Base-by-base conservation (phyloP, 1,284 basidiomycete genomes). In the Neonothopanus nambi region DNA sequence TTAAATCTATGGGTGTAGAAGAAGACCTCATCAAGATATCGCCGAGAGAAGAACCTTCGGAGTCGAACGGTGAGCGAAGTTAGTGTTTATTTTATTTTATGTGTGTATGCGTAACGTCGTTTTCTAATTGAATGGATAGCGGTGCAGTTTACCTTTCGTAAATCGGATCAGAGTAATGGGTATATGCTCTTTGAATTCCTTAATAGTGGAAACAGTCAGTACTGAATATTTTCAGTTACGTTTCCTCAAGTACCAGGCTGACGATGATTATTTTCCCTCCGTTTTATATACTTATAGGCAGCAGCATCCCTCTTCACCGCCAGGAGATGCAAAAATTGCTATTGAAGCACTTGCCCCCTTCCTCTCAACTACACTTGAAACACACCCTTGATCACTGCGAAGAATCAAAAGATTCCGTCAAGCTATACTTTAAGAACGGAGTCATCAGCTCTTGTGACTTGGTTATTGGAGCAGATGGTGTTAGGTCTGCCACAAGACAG, bases 401-500 rank as follows among this genome's bases (percentile, higher is more conserved):
- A 12, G 70, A 75, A 37, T 50, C 56, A 8, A 48, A 41, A 36
- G 59, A 63, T 12, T 52, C 57, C 1, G 68, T 80, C 15, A 63
- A 56, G 6, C 59, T 82, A 20, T 57, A 63, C 9, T 82, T 82
- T 58, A 39, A 65, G 5, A 77, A 81, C 54, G 78, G 76, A 3
- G 64, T 70, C 1, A 65, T 64, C 0, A 70, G 72, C 2, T 62
- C 65, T 2, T 78, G 74, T 59, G 78, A 82, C 54, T 41, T 81
- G 12, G 69, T 82, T 18, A 64, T 82, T 24, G 80, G 77, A 20
- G 77, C 78, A 0, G 80, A 82, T 55, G 80, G 81, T 0, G 58
- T 66, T 40, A 60, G 59, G 43, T 65, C 63, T 6, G 59, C 57
- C 3, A 46, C 58, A 5, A 55, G 65, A 28, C 35, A 36, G 24